Evolutionary conservation across 1,139 yeast genomes (phyloP), one percentile per base, ranked within the genome.

Genomic region (Citeromyces hawaiiensis): DNA sequence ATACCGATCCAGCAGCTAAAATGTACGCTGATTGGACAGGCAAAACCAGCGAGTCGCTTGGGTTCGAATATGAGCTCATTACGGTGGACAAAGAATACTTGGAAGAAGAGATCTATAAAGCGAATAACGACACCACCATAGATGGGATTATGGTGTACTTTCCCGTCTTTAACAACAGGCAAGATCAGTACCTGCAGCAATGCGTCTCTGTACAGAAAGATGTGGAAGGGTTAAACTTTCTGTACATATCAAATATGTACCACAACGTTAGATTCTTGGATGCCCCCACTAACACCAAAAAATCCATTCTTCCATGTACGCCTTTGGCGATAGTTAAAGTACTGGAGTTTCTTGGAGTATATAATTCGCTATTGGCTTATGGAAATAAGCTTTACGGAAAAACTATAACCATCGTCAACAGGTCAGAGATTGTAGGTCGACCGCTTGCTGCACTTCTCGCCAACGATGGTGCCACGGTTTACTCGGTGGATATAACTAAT

Each of bases 141-240:
- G 81, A 86, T 54, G 98, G 98, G 23, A 91, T 91, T 48, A 87
- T 91, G 87, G 91, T 91, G n/a, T 91, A 91, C 59, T 91, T 88
- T 71, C 98, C 98, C 1, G 97, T 91, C 3, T 91, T 86, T 61
- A 96, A 96, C 2, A 86, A 85, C 55, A 74, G 83, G 45, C 98
- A 91, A 61, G 98, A 91, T 57, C 95, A 83, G 59, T 91, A 93
- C 57, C 62, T 91, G 42, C 97, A 91, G 61, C 97, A 91, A 61
- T 81, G 87, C 45, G 87, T 91, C 10, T 65, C 82, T 16, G 66
- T 81, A 27, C 88, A 85, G 46, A 91, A 91, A 58, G 98, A 91
- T 52, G 97, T 93, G 18, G 98, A 91, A 60, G 98, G 98, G 2
- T 67, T 91, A 51, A 86, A 91, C 54, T 91, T 86, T 60, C 64